Percentiles rank a stretch among this genome's conserved stretches.
These are phyloP conservation scores for Dactylellina parvicollis DNA, from an alignment of 2,329 filamentous ascomycete genomes.

Conservation along the genomic window DNA sequence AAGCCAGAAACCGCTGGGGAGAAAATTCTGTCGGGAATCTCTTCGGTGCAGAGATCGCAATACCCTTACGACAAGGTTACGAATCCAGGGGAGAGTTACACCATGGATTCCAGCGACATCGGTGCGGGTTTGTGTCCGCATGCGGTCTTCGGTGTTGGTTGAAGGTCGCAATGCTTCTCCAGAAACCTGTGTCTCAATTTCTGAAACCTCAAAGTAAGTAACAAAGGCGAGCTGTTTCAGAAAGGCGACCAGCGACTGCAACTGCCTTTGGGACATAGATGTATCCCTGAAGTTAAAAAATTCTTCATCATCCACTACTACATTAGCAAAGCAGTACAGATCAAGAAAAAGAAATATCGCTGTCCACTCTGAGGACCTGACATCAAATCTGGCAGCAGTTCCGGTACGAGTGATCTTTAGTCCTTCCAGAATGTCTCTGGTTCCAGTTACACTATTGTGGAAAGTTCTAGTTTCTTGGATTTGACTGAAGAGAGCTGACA, in stretches of 20 bases:
- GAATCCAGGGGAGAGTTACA: conserved; percentile 75
- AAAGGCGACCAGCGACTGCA: conserved; percentile 80
- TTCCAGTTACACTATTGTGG: conserved; percentile 4
- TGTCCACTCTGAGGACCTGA: conserved; percentile 74
- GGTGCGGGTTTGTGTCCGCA: conserved; percentile 78
- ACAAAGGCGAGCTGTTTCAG: conserved; percentile 91
- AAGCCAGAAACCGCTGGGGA: conserved; percentile 87
- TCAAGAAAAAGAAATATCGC: conserved; percentile 91
- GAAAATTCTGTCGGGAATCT: conserved; percentile 83
- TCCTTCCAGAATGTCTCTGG: conserved; percentile 21
- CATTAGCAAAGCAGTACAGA: conserved; percentile 89
- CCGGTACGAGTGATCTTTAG: conserved; percentile 14
- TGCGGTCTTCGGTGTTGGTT: conserved; percentile 65
- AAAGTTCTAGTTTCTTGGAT: conserved; percentile 22
- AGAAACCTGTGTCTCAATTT: conserved; percentile 66
- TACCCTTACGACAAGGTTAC: conserved; percentile 39
- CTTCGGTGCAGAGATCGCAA: conserved; percentile 87
- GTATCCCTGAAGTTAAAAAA: conserved; percentile 75
- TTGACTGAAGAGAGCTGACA: conserved; percentile 15
- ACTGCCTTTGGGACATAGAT: conserved; percentile 75
- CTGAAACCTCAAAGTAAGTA: conserved; percentile 82
- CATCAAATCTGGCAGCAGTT: neutral
- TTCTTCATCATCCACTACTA: conserved; percentile 95
- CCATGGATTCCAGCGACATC: conserved; percentile 79
- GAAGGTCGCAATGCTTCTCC: conserved; percentile 40